Evolutionary conservation across 75 land plant genomes (phyloP).

Genomic region (Chamaecyparis obtusa): DNA sequence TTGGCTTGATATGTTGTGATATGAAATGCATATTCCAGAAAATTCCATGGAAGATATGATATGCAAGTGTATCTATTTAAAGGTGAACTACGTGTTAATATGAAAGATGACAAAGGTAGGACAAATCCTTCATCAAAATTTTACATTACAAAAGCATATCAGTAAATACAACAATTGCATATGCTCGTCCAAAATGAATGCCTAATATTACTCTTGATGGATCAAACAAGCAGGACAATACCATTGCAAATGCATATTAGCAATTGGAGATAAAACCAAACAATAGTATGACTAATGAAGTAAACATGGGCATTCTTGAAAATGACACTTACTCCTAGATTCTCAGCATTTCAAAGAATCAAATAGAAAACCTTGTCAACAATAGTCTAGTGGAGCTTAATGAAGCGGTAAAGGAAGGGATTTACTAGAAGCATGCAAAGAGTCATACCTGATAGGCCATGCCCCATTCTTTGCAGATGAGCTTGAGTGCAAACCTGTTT

Average conservation of each 20-base stretch:
- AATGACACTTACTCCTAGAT: neutral
- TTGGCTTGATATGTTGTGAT: too few relatives aligned
- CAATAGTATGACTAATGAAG: neutral
- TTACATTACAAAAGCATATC: neutral
- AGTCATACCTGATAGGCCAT: neutral
- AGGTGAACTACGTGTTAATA: neutral
- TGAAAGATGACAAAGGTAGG: neutral
- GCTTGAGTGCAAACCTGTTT: neutral
- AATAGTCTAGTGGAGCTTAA: neutral
- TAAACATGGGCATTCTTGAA: too few relatives aligned
- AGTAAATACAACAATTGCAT: neutral
- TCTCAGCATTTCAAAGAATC: neutral
- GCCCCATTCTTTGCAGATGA: neutral
- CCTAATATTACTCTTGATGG: neutral
- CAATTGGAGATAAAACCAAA: neutral
- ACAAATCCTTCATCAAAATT: too few relatives aligned
- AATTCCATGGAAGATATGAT: neutral
- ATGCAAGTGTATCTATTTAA: neutral
- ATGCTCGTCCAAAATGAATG: neutral
- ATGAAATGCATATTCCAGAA: too few relatives aligned
- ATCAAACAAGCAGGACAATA: too few relatives aligned
- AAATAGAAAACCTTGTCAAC: neutral
- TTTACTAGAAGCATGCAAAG: neutral
- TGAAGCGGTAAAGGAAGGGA: neutral
- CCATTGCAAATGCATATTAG: too few relatives aligned